Evolutionary conservation across 495 filamentous ascomycete genomes (phyloP).

Genomic region (Evernia prunastri): DNA sequence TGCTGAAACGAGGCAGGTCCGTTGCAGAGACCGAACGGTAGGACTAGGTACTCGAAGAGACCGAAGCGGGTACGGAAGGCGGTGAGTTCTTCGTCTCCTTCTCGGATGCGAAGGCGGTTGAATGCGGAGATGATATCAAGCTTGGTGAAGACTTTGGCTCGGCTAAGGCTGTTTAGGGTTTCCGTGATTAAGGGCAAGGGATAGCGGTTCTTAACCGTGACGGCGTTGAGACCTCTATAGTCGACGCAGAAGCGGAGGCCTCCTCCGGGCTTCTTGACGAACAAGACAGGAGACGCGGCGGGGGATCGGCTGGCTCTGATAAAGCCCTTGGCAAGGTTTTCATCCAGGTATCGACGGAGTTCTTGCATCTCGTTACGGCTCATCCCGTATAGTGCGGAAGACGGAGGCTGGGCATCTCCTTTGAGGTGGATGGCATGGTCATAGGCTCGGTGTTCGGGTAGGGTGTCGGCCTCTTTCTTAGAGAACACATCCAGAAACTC

Average conservation of each 20-base stretch:
- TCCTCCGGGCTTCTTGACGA: not conserved
- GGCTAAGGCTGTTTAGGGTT: conserved; percentile 26
- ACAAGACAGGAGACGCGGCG: not conserved
- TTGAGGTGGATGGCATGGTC: not conserved
- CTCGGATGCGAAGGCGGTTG: conserved; percentile 23
- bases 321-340: not conserved
- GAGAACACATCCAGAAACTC: not conserved
- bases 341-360: not conserved
- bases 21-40: conserved; percentile 30
- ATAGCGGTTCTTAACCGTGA: conserved; percentile 40
- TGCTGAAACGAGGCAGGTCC: conserved; percentile 26
- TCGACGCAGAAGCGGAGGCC: conserved; percentile 27
- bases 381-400: not conserved
- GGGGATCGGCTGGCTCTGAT: not conserved
- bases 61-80: conserved; percentile 33
- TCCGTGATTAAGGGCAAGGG: conserved; percentile 40
- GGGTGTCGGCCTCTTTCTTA: not conserved
- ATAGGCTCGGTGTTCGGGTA: not conserved
- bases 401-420: not conserved
- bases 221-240: conserved; percentile 38
- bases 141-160: conserved; percentile 35
- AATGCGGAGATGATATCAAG: conserved; percentile 32
- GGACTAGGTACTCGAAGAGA: conserved; percentile 28
- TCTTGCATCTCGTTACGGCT: not conserved
- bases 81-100: conserved; percentile 33